Conservation (phyloP, 1,284 basidiomycete genomes). For the Tylopilus orsonianus region DNA sequence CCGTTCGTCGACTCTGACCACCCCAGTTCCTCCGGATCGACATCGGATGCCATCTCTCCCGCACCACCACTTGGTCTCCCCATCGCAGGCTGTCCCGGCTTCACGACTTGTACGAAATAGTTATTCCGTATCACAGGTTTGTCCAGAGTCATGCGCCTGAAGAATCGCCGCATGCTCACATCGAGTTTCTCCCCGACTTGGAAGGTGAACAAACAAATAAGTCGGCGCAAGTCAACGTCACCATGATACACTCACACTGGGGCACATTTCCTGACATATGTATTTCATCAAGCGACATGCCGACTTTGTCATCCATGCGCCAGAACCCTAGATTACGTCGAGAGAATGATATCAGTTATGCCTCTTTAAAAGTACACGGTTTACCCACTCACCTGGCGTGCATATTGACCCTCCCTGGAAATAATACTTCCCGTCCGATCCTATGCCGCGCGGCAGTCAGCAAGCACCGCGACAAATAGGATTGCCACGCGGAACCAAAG, state of each 20-base stretch:
- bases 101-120: slow-evolving; percentile 62
- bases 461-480: slow-evolving; percentile 19
- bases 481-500: slow-evolving; percentile 11
- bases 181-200: slow-evolving; percentile 64
- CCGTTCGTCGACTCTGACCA: slow-evolving; percentile 72
- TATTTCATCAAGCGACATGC: slow-evolving; percentile 68
- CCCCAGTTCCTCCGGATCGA: slow-evolving; percentile 63
- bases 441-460: slow-evolving; percentile 33
- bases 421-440: slow-evolving; percentile 64
- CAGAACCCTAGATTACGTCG: slow-evolving; percentile 56
- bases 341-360: slow-evolving; percentile 1
- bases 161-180: slow-evolving; percentile 65
- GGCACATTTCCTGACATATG: slow-evolving; percentile 64
- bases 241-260: slow-evolving; percentile 54
- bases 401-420: slow-evolving; percentile 71
- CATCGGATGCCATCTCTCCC: slow-evolving; percentile 16
- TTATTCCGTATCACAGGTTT: slow-evolving; percentile 74
- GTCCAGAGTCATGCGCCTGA: slow-evolving; percentile 59
- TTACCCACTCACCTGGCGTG: slow-evolving; percentile 50
- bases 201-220: slow-evolving; percentile 22
- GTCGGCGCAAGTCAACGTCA: not conserved
- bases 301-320: slow-evolving; percentile 76
- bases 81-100: slow-evolving; percentile 20
- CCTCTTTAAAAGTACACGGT: not conserved
- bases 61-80: slow-evolving; percentile 7